These are phyloP conservation scores for Sarocladium strictum DNA, from an alignment of 2,329 filamentous ascomycete species.

Conservation along the genomic window DNA sequence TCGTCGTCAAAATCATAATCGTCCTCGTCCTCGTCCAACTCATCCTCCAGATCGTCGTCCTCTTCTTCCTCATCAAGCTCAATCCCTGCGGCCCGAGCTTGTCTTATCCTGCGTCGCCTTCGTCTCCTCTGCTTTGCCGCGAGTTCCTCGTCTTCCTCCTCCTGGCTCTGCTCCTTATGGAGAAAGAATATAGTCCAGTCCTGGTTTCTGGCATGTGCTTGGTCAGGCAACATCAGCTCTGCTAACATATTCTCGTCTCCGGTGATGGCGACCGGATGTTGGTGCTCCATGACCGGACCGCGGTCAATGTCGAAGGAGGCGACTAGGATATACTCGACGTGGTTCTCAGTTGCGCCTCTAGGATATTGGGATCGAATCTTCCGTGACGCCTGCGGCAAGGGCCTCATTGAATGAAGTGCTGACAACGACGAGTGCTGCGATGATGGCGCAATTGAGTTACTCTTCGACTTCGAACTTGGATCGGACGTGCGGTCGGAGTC, in stretches of 20 bases:
- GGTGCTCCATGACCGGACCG: conserved; percentile 96
- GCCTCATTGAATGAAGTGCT: conserved; percentile 16
- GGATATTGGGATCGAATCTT: conserved; percentile 71
- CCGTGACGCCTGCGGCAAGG: conserved; percentile 21
- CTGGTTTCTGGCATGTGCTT: conserved; percentile 88
- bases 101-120: conserved; percentile 44
- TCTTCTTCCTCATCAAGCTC: conserved; percentile 38
- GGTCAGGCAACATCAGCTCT: conserved; percentile 96
- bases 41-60: conserved; percentile 35
- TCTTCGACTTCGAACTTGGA: conserved; percentile 54
- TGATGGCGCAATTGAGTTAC: conserved; percentile 53
- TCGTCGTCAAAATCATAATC: conserved; percentile 45
- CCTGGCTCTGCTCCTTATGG: conserved; percentile 85
- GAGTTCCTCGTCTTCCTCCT: conserved; percentile 71
- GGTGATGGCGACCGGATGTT: conserved; percentile 90
- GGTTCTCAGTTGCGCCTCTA: conserved; percentile 69
- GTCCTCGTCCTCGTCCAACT: conserved; percentile 32
- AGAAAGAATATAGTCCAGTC: conserved; percentile 99
- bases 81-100: conserved; percentile 44
- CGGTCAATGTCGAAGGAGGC: conserved; percentile 96
- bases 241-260: conserved; percentile 98
- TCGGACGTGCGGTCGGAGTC: conserved; percentile 53
- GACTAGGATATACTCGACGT: conserved; percentile 98
- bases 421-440: conserved; percentile 58
- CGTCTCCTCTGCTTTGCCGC: conserved; percentile 49